Base-by-base conservation (phyloP, 2,329 filamentous ascomycete species). In the Cladophialophora yegresii region DNA sequence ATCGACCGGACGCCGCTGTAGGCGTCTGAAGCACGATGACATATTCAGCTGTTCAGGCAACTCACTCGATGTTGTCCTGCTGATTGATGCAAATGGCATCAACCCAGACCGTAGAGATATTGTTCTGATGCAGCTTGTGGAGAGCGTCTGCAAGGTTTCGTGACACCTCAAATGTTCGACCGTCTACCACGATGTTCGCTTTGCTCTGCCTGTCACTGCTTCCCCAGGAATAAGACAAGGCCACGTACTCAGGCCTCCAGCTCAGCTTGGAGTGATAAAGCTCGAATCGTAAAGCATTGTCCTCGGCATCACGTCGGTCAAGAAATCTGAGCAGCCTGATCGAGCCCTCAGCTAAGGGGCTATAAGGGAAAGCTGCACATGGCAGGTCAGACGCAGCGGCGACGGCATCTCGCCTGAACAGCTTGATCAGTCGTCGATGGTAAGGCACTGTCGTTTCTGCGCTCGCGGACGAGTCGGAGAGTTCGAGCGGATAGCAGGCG, bases 1-100 rank as follows among this genome's bases (percentile, higher is more conserved):
- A 40, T 40, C 4, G 36, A 2, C 13, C 36, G n/a, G 16, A 16
- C 8, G n/a, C 16, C 16, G 1, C 36, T 7, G 36, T 7, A 2
- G 8, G 36, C 5, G 13, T 43, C 8, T 3, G 13, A n/a, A 43
- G 16, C 36, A 43, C 16, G 13, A 40, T 40, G 10, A n/a, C 16
- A n/a, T n/a, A 16, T 43, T 43, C 8, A 6, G 36, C n/a, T n/a
- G 36, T n/a, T 16, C 2, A 9, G 16, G 16, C 8, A 16, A 43
- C 36, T 43, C 36, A 43, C 36, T 68, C 66, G 16, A 49, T 58
- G 4, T 40, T 49, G 49, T 66, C 58, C 3, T 54, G 51, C 36
- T 68, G 66, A 33, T 68, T 63, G 56, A 68, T 68, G 45, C 60
- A 68, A 20, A 68, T 61, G 8, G 66, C 66, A 53, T 68, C 66